Evolutionary conservation across 345 rosid genomes (phyloP).

Genomic region (Dipteronia dyeriana): DNA sequence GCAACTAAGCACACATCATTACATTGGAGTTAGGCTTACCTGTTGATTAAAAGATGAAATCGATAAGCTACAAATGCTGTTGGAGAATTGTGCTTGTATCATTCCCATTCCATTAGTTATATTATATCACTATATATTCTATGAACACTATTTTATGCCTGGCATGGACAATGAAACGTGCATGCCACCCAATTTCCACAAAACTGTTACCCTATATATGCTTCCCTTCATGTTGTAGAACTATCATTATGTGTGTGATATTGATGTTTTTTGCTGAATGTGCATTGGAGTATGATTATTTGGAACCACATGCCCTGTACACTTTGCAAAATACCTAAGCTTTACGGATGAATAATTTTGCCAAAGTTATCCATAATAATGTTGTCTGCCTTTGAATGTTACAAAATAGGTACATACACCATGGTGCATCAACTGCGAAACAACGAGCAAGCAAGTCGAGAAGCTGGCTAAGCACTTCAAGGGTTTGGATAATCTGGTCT

Average conservation of each 20-base stretch:
- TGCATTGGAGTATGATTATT: neutral
- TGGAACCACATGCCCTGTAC: neutral
- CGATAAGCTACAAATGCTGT: neutral
- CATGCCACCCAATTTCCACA: neutral
- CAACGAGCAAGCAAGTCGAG: constrained; percentile 69
- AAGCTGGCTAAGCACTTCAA: constrained; percentile 91
- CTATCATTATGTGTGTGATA: neutral
- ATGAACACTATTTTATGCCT: neutral
- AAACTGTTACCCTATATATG: neutral
- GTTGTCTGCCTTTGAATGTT: neutral
- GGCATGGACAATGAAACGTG: neutral
- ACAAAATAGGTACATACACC: constrained; percentile 64
- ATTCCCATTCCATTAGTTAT: neutral
- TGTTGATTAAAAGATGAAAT: constrained; percentile 6
- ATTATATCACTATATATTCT: neutral
- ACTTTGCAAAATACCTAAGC: neutral
- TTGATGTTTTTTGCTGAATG: neutral
- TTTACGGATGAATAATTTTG: neutral
- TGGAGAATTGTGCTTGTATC: neutral
- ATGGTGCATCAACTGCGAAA: constrained; percentile 82
- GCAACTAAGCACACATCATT: neutral
- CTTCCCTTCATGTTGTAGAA: neutral
- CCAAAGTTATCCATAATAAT: neutral
- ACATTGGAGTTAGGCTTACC: neutral
- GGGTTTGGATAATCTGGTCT: constrained; percentile 52